phyloP scores from a whole-genome alignment of 2,329 filamentous ascomycete species.

The Bipolaris cookei region DNA sequence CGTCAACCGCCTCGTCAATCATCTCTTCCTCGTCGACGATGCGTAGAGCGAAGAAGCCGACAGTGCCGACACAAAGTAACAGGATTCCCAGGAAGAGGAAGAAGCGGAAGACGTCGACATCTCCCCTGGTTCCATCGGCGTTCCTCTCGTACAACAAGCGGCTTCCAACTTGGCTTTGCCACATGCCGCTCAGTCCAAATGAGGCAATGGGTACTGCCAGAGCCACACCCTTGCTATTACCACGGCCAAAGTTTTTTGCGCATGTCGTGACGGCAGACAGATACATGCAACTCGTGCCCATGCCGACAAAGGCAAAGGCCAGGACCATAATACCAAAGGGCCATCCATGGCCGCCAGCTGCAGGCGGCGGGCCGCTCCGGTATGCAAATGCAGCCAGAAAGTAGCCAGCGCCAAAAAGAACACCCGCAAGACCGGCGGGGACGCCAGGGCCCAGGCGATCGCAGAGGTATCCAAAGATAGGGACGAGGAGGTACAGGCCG shows the following conservation, averaged over 20 bases:
- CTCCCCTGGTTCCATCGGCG: slow-evolving; percentile 65
- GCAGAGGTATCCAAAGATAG: slow-evolving; percentile 87
- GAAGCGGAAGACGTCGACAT: slow-evolving; percentile 79
- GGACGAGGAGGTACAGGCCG: slow-evolving; percentile 90
- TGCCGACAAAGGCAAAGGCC: slow-evolving; percentile 82
- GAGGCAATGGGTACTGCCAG: slow-evolving; percentile 89
- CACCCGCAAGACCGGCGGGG: slow-evolving; percentile 73
- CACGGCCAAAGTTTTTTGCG: slow-evolving; percentile 96
- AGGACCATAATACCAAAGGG: slow-evolving; percentile 84
- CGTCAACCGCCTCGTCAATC: slow-evolving; percentile 88
- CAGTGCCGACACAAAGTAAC: slow-evolving; percentile 71
- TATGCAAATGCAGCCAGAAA: slow-evolving; percentile 82
- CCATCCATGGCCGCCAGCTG: slow-evolving; percentile 63
- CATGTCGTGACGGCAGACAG: slow-evolving; percentile 90
- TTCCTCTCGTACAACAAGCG: slow-evolving; percentile 74
- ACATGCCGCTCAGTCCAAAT: slow-evolving; percentile 94
- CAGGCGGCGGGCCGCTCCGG: slow-evolving; percentile 61
- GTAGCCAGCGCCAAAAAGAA: slow-evolving; percentile 82
- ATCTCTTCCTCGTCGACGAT: slow-evolving; percentile 85
- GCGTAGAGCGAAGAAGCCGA: slow-evolving; percentile 75
- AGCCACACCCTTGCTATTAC: slow-evolving; percentile 85
- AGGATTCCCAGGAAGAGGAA: slow-evolving; percentile 83
- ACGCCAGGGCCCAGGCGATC: slow-evolving; percentile 84
- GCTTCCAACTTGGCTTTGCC: slow-evolving; percentile 88
- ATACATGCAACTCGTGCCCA: slow-evolving; percentile 88